Evolutionary conservation across 139 green algal genomes (phyloP), one percentile per base, ranked within the genome.

Genomic region (Spirogloea muscicola): DNA sequence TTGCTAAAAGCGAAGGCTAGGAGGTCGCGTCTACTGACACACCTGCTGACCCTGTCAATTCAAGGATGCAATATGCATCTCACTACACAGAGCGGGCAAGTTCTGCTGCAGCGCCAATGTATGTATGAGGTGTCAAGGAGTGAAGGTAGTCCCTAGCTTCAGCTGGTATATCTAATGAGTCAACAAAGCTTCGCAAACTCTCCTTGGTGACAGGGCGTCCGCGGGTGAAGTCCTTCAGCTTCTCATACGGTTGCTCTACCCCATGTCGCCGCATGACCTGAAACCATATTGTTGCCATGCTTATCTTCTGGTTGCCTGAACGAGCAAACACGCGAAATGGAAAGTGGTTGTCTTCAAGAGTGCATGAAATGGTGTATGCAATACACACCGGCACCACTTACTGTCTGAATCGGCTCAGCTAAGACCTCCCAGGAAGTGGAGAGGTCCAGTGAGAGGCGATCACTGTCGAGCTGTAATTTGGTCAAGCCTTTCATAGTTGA

Each of bases 371-470:
- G n/a, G n/a, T n/a, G n/a, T n/a, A n/a, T n/a, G n/a, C n/a, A n/a
- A n/a, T n/a, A n/a, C n/a, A n/a, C n/a, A n/a, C n/a, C n/a, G n/a
- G n/a, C n/a, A 63, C 3, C 5, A 6, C 42, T 59, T 44, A 82
- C 91, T 2, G 93, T 99, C 85, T 99, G 95, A 46, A 99, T 94
- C 41, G 95, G 92, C 87, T 99, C 95, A 10, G 92, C 94, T 39
- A 99, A 88, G 43, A 98, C 74, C 58, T 87, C 83, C 83, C 83
- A 87, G 27, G 77, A 69, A 9, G 9, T 2, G 64, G 84, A 74
- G 16, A 88, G 39, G 72, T 86, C 83, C 31, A 42, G 63, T 2
- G 46, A 64, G 27, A 88, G 68, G 25, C 36, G n/a, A 1, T 41
- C 65, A 10, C 42, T 42, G 60, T 81, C 75, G 39, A 82, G 38